Evolutionary conservation across 257 asterid genomes (phyloP).

Genomic region (Solanum pinnatisectum): DNA sequence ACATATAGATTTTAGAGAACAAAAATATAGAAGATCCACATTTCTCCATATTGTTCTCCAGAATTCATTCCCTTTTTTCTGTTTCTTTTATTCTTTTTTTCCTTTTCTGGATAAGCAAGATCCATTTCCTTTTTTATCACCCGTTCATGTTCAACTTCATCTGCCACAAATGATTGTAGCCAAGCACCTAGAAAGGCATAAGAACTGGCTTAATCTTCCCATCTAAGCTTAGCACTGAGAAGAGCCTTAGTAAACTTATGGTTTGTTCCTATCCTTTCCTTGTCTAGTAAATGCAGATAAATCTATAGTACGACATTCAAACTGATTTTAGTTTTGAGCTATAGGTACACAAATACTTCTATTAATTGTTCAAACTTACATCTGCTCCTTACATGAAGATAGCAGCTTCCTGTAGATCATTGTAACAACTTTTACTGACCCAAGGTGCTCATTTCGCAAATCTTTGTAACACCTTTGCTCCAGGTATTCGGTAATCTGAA

Average conservation of each 20-base stretch:
- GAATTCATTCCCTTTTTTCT: not conserved
- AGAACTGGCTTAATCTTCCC: not conserved
- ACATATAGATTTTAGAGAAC: not conserved
- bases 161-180: not conserved
- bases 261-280: not conserved
- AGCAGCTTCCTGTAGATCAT: slow-evolving; percentile 31
- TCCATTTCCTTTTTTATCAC: not conserved
- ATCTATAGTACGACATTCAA: not conserved
- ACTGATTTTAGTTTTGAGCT: not conserved
- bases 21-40: not conserved
- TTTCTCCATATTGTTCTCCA: not conserved
- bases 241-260: not conserved
- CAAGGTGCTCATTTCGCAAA: slow-evolving; percentile 33
- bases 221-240: not conserved
- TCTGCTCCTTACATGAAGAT: slow-evolving; percentile 49
- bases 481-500: slow-evolving; percentile 39
- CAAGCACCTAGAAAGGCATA: not conserved
- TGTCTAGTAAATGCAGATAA: not conserved
- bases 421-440: slow-evolving; percentile 35
- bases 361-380: slow-evolving; percentile 26
- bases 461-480: slow-evolving; percentile 42
- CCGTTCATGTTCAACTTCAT: not conserved
- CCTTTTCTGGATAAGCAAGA: not conserved
- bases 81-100: not conserved
- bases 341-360: not conserved